These are phyloP conservation scores for Botrytis cinerea DNA, from an alignment of 2,329 filamentous ascomycete species.

Conservation along the genomic window DNA sequence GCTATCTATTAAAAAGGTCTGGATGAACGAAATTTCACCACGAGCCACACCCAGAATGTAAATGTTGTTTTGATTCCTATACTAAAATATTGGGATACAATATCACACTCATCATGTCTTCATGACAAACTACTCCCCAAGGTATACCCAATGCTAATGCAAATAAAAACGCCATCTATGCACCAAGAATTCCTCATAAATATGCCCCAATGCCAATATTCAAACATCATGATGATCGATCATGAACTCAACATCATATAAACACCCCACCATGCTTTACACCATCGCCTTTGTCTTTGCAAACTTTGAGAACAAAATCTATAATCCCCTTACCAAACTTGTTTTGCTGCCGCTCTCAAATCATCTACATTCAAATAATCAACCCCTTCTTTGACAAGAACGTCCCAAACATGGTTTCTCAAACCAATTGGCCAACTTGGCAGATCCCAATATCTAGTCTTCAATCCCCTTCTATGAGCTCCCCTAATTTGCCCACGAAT, in stretches of 20 bases:
- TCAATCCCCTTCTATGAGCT: constrained; percentile 55
- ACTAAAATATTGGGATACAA: neutral
- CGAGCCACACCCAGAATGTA: neutral
- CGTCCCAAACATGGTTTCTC: constrained; percentile 58
- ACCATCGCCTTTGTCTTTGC: neutral
- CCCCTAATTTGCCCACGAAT: constrained; percentile 50
- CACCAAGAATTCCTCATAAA: neutral
- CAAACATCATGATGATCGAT: neutral
- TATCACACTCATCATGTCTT: neutral
- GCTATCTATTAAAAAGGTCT: neutral
- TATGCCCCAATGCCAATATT: neutral
- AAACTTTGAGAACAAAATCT: neutral
- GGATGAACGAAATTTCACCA: neutral
- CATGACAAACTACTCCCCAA: neutral
- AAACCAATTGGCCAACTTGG: constrained; percentile 57
- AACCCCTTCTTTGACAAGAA: constrained; percentile 56
- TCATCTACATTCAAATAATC: constrained; percentile 65
- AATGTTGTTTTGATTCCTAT: neutral
- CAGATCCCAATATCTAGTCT: constrained; percentile 61
- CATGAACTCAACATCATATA: neutral
- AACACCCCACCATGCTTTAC: neutral
- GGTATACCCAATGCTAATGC: constrained; percentile 11
- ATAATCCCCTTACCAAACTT: constrained; percentile 30
- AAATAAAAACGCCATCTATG: constrained; percentile 9
- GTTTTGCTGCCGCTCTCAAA: constrained; percentile 45